Percentiles rank a stretch among this genome's conserved stretches.
These are phyloP conservation scores for Fomitopsis betulina DNA, from an alignment of 1,284 basidiomycete species.

Conservation along the genomic window DNA sequence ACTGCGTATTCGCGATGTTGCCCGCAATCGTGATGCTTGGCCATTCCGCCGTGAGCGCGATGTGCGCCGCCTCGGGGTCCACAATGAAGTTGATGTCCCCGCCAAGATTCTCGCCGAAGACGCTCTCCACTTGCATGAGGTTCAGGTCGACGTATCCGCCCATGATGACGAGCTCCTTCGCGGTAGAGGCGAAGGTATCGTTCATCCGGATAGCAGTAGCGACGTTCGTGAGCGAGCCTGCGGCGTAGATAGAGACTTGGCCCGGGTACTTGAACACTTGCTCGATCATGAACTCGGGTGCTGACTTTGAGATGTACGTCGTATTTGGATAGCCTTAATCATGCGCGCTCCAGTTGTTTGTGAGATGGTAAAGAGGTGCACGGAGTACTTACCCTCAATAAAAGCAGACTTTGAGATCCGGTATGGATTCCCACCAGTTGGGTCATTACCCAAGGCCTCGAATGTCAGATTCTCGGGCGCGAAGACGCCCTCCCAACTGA, in stretches of 20 bases:
- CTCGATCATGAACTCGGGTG: constrained; percentile 1
- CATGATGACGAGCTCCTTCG: constrained; percentile 1
- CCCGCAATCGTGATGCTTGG: not conserved
- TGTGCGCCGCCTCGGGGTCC: not conserved
- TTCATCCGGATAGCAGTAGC: not conserved
- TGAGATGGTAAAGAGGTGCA: not conserved
- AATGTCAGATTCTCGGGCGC: not conserved
- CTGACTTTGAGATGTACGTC: not conserved
- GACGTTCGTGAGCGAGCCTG: constrained; percentile 1
- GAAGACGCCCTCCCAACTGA: not conserved
- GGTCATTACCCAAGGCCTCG: not conserved
- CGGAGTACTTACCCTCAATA: not conserved
- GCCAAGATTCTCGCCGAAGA: not conserved
- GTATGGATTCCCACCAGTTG: not conserved
- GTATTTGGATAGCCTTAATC: not conserved
- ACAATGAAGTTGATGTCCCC: constrained; percentile 1
- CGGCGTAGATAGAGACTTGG: not conserved
- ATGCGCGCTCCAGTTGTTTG: no score
- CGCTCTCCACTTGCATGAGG: constrained; percentile 1
- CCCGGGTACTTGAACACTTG: constrained; percentile 1
- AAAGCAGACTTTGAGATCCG: not conserved
- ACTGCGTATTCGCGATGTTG: constrained; percentile 3
- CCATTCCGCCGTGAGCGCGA: not conserved
- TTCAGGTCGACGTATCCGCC: constrained; percentile 1
- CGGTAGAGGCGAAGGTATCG: not conserved